Base-by-base conservation (phyloP, 208 protist genomes). In the Crithidia expoeki region DNA sequence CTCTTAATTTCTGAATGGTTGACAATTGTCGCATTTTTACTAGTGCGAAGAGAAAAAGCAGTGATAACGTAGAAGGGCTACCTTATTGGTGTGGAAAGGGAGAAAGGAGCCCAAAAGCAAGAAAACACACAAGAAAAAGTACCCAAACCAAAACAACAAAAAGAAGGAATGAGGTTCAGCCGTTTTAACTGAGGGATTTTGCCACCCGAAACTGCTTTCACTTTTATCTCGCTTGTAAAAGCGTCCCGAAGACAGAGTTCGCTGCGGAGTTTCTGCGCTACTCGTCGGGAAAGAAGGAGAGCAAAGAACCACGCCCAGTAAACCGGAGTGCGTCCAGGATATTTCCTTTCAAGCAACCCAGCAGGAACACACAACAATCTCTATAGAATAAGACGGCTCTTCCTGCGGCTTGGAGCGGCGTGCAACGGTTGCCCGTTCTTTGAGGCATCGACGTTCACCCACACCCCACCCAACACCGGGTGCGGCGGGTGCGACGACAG, bases 301-400 rank as follows among this genome's bases (percentile, higher is more conserved):
- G n/a, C n/a, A n/a, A n/a, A n/a, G n/a, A n/a, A n/a, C n/a, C n/a
- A n/a, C n/a, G n/a, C n/a, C n/a, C n/a, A n/a, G n/a, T n/a, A n/a
- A n/a, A n/a, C n/a, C n/a, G n/a, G n/a, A n/a, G n/a, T n/a, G n/a
- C n/a, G n/a, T n/a, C n/a, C n/a, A n/a, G n/a, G n/a, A 52, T 56
- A 17, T 44, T 44, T 44, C 38, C 38, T 17, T 44, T 14, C 16
- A 52, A 6, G 36, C 36, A 50, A 50, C 3, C 21, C 5, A 50
- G 7, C 11, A 25, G 6, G 33, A 59, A 59, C 7, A 21, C 30
- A 42, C 36, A 42, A 12, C 36, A 42, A 12, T 6, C 12, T 6
- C 36, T 42, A 76, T 4, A 85, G 55, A 40, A 71, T 53, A 4
- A 85, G 64, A 27, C 75, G 70, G 16, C 71, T 72, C 53, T 85